These are phyloP conservation scores for Eutrema heterophyllum DNA, from an alignment of 345 rosid genomes.

Conservation along the genomic window DNA sequence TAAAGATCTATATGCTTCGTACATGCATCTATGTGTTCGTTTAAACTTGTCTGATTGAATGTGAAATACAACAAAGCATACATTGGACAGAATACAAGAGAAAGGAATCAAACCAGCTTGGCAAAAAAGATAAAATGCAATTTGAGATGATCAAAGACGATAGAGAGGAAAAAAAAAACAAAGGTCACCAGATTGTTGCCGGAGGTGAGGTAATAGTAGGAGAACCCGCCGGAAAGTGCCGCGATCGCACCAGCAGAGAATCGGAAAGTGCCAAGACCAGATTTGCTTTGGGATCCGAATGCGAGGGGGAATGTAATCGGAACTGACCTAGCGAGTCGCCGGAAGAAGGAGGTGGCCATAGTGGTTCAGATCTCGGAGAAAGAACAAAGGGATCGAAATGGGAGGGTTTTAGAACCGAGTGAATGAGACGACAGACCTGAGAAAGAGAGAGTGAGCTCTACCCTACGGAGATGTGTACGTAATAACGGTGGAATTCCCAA, in stretches of 20 bases:
- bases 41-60: background rate
- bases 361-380: constrained; percentile 24
- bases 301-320: constrained; percentile 39
- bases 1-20: background rate
- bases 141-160: background rate
- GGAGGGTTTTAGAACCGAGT: constrained; percentile 25
- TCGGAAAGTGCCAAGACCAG: constrained; percentile 41
- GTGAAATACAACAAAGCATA: background rate
- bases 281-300: constrained; percentile 39
- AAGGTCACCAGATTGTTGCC: constrained; percentile 53
- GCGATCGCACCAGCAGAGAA: constrained; percentile 65
- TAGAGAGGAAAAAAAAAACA: background rate
- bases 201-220: constrained; percentile 50
- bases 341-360: constrained; percentile 63
- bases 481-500: background rate
- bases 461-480: constrained; percentile 11
- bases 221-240: constrained; percentile 78
- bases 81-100: background rate
- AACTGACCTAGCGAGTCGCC: constrained; percentile 46
- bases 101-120: constrained; percentile 1
- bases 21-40: background rate
- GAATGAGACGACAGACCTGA: background rate
- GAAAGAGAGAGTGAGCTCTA: background rate
- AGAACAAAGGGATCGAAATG: background rate
- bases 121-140: background rate